A percentile compares a stretch with the other conserved stretches of the same genome.
phyloP scores from a whole-genome alignment of 441 rosid genomes.

The Gossypium trilobum region DNA sequence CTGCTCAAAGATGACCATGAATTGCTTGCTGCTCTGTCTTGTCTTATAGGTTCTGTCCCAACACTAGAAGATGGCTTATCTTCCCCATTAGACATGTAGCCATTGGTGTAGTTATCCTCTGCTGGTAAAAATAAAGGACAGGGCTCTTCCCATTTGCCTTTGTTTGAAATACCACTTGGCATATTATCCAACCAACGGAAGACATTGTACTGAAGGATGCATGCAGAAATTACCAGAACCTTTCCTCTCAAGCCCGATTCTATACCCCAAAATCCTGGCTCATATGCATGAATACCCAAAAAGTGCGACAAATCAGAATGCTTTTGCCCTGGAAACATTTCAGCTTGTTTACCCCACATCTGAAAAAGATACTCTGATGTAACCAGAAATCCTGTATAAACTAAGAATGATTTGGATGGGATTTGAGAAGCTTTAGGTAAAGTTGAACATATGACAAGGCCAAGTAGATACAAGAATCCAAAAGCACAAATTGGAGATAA shows the following conservation, averaged over 20 bases:
- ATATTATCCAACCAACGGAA: constrained; percentile 78
- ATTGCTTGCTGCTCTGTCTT: constrained; percentile 28
- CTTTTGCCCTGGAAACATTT: constrained; percentile 95
- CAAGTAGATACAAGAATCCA: constrained; percentile 79
- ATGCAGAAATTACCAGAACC: constrained; percentile 82
- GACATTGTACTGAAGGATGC: constrained; percentile 88
- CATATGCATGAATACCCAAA: constrained; percentile 67
- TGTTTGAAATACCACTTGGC: constrained; percentile 35
- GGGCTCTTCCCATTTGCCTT: constrained; percentile 81
- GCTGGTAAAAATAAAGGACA: constrained; percentile 81
- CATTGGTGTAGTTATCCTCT: constrained; percentile 44
- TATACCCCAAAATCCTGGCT: constrained; percentile 81
- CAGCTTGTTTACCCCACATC: constrained; percentile 90
- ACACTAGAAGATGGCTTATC: constrained; percentile 32
- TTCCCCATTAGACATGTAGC: constrained; percentile 41
- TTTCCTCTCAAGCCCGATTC: constrained; percentile 84
- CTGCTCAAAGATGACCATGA: constrained; percentile 46
- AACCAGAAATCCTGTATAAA: constrained; percentile 72
- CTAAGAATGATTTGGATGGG: constrained; percentile 71
- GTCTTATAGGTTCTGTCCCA: constrained; percentile 27
- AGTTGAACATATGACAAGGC: constrained; percentile 67
- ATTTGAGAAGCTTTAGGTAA: constrained; percentile 79
- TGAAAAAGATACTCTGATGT: constrained; percentile 85
- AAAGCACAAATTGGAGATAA: constrained; percentile 76
- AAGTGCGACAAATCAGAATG: constrained; percentile 52